Evolutionary conservation across 2,329 filamentous ascomycete species (phyloP), one percentile per base, ranked within the genome.

Genomic region (Cladosporium sp.): DNA sequence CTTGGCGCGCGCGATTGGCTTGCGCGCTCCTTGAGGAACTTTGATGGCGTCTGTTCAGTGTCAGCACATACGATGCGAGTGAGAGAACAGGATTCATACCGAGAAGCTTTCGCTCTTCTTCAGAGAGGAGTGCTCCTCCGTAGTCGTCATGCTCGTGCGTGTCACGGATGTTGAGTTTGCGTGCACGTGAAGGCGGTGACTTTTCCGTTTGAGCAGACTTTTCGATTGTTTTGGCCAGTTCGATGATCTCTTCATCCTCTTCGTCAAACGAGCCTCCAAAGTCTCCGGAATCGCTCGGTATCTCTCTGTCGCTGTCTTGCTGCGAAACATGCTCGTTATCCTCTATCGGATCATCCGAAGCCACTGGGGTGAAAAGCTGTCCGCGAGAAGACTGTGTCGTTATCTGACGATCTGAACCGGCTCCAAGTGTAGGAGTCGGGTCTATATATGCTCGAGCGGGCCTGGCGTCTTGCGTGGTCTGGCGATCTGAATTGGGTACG

Each of bases 1-100:
- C 0, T 80, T 74, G 0, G 81, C 77, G 28, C 87, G 81, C 7
- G 80, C 78, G 66, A 88, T 86, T 0, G 83, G 82, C 59, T 59
- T 69, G 69, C 60, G 72, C 15, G 24, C 26, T 30, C 61, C 38
- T 32, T 28, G 21, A 30, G 59, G 67, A 26, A 67, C 54, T 47
- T 30, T 65, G 14, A 65, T 38, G 10, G 55, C 30, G 18, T 60
- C 64, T 65, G 21, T 4, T 1, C 4, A 5, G n/a, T 18, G 61
- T 65, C 18, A 63, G 51, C 24, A 10, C n/a, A 2, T 6, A n/a
- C n/a, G 1, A n/a, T 11, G 8, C 2, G 52, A 21, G 7, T n/a
- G 10, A 32, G 32, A 30, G 15, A 55, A 4, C 2, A 30, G 5
- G 0, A 4, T 4, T 44, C 67, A 49, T 67, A 74, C 73, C 66